These are phyloP conservation scores for Omphalea diandra DNA, from an alignment of 441 rosid genomes.

Conservation along the genomic window DNA sequence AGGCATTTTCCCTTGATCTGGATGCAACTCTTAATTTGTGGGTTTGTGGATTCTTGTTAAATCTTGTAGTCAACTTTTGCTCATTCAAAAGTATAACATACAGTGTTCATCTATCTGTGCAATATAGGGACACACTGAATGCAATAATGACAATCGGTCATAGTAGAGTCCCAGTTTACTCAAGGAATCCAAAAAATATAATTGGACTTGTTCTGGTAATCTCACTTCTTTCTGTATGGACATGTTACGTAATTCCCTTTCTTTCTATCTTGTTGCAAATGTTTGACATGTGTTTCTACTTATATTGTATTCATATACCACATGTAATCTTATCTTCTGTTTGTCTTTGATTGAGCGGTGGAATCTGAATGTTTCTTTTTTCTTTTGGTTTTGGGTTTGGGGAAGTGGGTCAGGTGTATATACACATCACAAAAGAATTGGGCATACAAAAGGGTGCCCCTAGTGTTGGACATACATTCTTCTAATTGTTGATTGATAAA, in stretches of 20 bases:
- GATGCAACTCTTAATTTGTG: slow-evolving; percentile 92
- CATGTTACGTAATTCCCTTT: not conserved
- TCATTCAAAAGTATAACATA: slow-evolving; percentile 11
- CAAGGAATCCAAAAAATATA: slow-evolving; percentile 57
- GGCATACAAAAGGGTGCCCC: not conserved
- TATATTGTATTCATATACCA: slow-evolving; percentile 4
- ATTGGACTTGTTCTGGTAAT: slow-evolving; percentile 85
- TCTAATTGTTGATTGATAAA: not conserved
- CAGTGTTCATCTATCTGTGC: slow-evolving; percentile 22
- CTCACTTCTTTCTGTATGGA: slow-evolving; percentile 12
- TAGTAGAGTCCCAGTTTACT: slow-evolving; percentile 88
- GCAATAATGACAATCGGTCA: slow-evolving; percentile 84
- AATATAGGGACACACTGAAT: slow-evolving; percentile 70
- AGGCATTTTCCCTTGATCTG: slow-evolving; percentile 96
- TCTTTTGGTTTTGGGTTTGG: not conserved
- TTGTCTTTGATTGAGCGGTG: slow-evolving; percentile 4
- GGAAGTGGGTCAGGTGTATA: not conserved
- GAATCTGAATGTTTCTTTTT: not conserved
- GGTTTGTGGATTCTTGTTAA: slow-evolving; percentile 42
- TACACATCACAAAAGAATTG: not conserved
- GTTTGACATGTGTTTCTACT: slow-evolving; percentile 7
- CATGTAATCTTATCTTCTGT: slow-evolving; percentile 6
- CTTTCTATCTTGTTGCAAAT: slow-evolving; percentile 1
- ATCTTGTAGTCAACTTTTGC: slow-evolving; percentile 17
- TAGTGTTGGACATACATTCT: not conserved